Evolutionary conservation across 2,329 filamentous ascomycete genomes (phyloP), one percentile per base, ranked within the genome.

Genomic region (Neospermospora avenae): DNA sequence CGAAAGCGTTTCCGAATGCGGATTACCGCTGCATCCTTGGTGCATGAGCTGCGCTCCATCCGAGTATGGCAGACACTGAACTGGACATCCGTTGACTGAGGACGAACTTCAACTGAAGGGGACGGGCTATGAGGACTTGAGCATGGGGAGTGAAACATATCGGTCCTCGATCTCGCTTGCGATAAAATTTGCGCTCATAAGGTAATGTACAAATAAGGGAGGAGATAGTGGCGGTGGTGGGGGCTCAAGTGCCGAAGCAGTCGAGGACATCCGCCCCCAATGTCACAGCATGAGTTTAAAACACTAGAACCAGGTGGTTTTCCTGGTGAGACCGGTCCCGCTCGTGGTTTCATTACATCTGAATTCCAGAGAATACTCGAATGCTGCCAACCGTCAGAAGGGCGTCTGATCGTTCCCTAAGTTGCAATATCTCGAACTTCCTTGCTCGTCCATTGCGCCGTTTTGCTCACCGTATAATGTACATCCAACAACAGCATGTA

Each of bases 1-100:
- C 28, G 28, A 5, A 31, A 31, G 28, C 28, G 28, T 31, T 5
- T 31, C 28, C 11, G 28, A 5, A 10, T 31, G 31, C 48, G 48
- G 48, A 51, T 51, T 51, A 28, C 48, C 48, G 48, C 48, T 51
- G 48, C 18, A 51, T 51, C 48, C 28, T 51, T 51, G 48, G 48
- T 51, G 18, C n/a, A 42, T 42, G n/a, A 10, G 39, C 39, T 22
- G 18, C 39, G n/a, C 16, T 42, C 6, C 39, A n/a, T n/a, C n/a
- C n/a, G 4, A 39, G 11, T 16, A 6, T 6, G 13, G 11, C 35
- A 14, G 11, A 3, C 11, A 5, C 14, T n/a, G 18, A n/a, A n/a
- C 14, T n/a, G 4, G 37, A 39, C 11, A 37, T 2, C 14, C 14
- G 7, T 13, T n/a, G 18, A 13, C 18, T 13, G 37, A n/a, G 39